These are phyloP conservation scores for Saxophila tyrrhenica DNA, from an alignment of 495 filamentous ascomycete genomes.

Conservation along the genomic window DNA sequence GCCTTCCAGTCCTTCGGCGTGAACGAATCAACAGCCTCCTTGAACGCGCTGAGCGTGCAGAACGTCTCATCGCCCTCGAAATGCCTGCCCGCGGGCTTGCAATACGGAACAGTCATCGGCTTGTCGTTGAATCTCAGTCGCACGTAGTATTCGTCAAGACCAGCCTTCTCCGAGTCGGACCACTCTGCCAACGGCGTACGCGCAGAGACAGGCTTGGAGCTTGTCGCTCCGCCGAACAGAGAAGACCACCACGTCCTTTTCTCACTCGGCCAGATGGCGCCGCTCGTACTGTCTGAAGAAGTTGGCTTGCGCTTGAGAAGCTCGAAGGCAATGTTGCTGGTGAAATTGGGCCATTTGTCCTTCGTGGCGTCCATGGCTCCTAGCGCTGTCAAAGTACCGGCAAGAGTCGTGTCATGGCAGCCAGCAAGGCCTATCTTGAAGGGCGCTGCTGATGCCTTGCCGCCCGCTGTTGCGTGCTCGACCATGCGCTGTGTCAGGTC, in stretches of 20 bases:
- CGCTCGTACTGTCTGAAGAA: conserved; percentile 16
- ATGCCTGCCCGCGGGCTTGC: conserved; percentile 65
- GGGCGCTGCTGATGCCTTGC: conserved; percentile 34
- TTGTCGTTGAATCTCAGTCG: conserved; percentile 86
- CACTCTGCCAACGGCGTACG: conserved; percentile 41
- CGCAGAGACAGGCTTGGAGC: conserved; percentile 20
- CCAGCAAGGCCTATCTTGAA: conserved; percentile 67
- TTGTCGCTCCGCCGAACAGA: conserved; percentile 29
- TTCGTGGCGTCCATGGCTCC: conserved; percentile 47
- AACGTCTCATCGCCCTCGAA: conserved; percentile 80
- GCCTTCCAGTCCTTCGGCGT: conserved; percentile 69
- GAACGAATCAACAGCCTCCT: conserved; percentile 79
- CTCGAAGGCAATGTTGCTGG: conserved; percentile 82
- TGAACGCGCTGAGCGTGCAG: conserved; percentile 89
- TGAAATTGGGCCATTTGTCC: conserved; percentile 79
- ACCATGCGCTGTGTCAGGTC: conserved; percentile 83
- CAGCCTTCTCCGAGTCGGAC: conserved; percentile 38
- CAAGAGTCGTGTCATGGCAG: conserved; percentile 91
- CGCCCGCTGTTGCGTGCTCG: conserved; percentile 34
- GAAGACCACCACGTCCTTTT: conserved; percentile 34
- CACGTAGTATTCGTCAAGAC: conserved; percentile 69
- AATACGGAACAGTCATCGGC: conserved; percentile 70
- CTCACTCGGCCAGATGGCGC: conserved; percentile 1
- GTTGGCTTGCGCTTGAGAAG: conserved; percentile 47
- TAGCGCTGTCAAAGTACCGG: conserved; percentile 61